Base-by-base conservation (phyloP, 192 early-diverging fungal species). In the Coemansia sp. region DNA sequence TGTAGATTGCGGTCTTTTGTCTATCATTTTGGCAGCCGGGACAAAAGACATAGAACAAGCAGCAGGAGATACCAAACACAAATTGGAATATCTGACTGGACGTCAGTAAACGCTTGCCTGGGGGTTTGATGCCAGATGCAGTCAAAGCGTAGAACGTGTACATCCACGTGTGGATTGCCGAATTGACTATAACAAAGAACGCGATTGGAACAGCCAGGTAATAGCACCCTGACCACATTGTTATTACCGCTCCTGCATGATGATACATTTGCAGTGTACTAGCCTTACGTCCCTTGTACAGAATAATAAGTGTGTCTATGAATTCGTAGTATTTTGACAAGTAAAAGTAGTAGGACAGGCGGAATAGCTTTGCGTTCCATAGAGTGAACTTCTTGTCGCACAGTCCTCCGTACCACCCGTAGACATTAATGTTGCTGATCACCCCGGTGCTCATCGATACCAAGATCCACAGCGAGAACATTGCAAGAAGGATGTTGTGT, bases 271-370 rank as follows among this genome's bases (percentile, higher is more conserved):
- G 94, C 70, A 95, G 82, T 12, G 90, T 86, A 41, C 90, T 92
- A 0, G 90, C 90, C 58, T 62, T 67, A 37, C 79, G 77, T 8
- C 92, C 92, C 81, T 95, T 94, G 62, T 89, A 56, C 43, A 95
- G 80, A 67, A 95, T 91, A 75, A 95, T 94, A 56, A 89, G 81
- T 56, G 94, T 95, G 73, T 95, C 93, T 58, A 95, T 83, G 63
- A 95, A 87, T 76, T 95, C 93, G 81, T 93, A 95, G 77, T 87
- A 92, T 82, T 93, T 93, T 79, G 90, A 92, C 58, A 95, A 86
- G 85, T 95, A 95, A 79, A 95, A 95, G 62, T 92, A 77, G 63
- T 89, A 95, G 37, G 89, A 89, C 83, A 90, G 87, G 74, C 92
- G 92, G 62, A 86, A 90, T 40, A 94, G 85, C 42, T 76, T 75